Evolutionary conservation across 2,329 filamentous ascomycete genomes (phyloP).

Genomic region (Ceratocystiopsis brevicomis): DNA sequence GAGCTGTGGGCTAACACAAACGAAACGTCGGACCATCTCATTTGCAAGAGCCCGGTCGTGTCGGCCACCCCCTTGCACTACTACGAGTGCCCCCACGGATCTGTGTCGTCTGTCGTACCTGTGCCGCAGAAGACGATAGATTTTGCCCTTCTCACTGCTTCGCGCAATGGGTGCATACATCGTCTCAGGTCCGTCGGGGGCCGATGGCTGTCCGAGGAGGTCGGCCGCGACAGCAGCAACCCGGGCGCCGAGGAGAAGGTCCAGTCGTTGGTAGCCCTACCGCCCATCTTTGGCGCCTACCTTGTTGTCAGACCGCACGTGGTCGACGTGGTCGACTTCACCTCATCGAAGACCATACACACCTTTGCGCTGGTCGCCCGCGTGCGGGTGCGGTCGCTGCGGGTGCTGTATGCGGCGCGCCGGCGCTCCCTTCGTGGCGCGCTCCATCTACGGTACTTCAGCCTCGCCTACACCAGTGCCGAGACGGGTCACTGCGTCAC

Average conservation of each 20-base stretch:
- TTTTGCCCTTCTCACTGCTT: slow-evolving; percentile 27
- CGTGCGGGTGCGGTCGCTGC: slow-evolving; percentile 40
- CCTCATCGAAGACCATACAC: slow-evolving; percentile 36
- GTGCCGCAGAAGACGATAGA: slow-evolving; percentile 2
- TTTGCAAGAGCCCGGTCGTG: slow-evolving; percentile 34
- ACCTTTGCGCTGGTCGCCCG: slow-evolving; percentile 35
- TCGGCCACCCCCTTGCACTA: slow-evolving; percentile 25
- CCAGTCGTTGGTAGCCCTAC: slow-evolving; percentile 38
- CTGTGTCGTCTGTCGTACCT: neutral
- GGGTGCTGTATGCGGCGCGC: slow-evolving; percentile 36
- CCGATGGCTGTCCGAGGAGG: slow-evolving; percentile 30
- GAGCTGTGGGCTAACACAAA: slow-evolving; percentile 33
- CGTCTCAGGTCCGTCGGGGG: slow-evolving; percentile 23
- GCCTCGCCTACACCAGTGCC: slow-evolving; percentile 40
- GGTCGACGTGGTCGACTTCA: slow-evolving; percentile 42
- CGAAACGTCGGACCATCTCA: slow-evolving; percentile 22
- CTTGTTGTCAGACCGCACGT: slow-evolving; percentile 37
- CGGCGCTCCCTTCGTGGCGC: slow-evolving; percentile 33
- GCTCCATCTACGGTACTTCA: slow-evolving; percentile 40
- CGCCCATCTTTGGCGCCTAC: slow-evolving; percentile 34
- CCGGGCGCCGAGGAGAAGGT: slow-evolving; percentile 24
- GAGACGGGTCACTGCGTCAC: slow-evolving; percentile 44
- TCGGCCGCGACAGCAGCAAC: slow-evolving; percentile 17
- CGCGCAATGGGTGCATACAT: slow-evolving; percentile 30
- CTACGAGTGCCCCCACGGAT: neutral